phyloP scores from a whole-genome alignment of 179 eudicot species.

The Corrigiola litoralis region DNA sequence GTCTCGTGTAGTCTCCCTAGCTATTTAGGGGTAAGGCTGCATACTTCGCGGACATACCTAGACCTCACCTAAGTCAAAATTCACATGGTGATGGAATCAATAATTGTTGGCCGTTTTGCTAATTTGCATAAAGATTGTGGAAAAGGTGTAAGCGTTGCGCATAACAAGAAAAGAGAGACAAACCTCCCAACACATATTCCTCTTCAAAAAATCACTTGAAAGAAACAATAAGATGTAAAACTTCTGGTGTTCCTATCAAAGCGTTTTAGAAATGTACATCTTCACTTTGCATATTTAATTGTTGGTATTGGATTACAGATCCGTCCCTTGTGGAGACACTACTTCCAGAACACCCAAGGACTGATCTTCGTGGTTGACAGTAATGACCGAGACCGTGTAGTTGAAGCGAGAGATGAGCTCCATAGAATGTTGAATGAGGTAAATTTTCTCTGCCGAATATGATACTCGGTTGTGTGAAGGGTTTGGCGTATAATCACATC shows the following conservation, averaged over 20 bases:
- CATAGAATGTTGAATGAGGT: constrained; percentile 60
- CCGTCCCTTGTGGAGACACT: constrained; percentile 87
- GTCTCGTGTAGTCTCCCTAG: too few species aligned
- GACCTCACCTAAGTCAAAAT: too few species aligned
- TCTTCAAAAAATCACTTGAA: too few species aligned
- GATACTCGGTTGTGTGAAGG: background rate
- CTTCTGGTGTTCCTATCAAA: background rate
- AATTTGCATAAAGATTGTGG: too few species aligned
- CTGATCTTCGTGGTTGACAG: constrained; percentile 64
- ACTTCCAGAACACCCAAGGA: constrained; percentile 80
- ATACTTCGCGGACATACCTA: too few species aligned
- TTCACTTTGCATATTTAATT: background rate
- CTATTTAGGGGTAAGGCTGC: too few species aligned
- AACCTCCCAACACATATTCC: too few species aligned
- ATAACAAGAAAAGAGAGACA: too few species aligned
- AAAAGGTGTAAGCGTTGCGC: too few species aligned
- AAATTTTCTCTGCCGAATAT: background rate
- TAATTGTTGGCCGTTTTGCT: too few species aligned
- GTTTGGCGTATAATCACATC: background rate
- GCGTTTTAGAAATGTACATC: background rate
- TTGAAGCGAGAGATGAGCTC: constrained; percentile 55
- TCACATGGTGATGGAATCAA: too few species aligned
- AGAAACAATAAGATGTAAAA: too few species aligned
- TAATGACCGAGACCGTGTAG: constrained; percentile 40
- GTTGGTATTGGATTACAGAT: constrained; percentile 35